These are phyloP conservation scores for Chrysoporthe deuterocubensis DNA, from an alignment of 2,329 filamentous ascomycete genomes.

Conservation along the genomic window DNA sequence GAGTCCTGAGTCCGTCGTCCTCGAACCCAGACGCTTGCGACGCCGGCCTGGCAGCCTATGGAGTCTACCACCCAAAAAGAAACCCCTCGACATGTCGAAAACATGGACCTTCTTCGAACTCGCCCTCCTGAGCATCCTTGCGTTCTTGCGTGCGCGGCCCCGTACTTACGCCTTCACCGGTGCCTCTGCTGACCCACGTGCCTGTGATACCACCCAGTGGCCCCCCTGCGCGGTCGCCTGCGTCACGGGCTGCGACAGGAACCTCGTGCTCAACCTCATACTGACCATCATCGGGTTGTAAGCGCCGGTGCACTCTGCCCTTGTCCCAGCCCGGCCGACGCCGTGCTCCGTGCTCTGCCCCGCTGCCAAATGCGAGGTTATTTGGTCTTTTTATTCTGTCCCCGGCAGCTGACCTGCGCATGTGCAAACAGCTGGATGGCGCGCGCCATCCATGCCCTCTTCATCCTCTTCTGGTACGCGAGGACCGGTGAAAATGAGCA, in stretches of 20 bases:
- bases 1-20: background rate
- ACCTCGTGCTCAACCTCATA: conserved; percentile 68
- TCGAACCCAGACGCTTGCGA: background rate
- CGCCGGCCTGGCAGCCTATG: background rate
- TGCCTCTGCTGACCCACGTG: background rate
- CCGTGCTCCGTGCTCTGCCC: background rate
- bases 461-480: conserved; percentile 12
- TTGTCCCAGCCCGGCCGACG: background rate
- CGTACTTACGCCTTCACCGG: too few species aligned
- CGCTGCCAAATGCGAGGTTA: background rate
- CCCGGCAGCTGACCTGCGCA: background rate
- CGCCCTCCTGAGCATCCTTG: background rate
- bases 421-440: background rate
- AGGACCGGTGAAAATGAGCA: background rate
- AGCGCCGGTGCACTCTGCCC: background rate
- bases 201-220: conserved; percentile 46
- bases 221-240: conserved; percentile 68
- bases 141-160: background rate
- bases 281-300: conserved; percentile 64
- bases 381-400: background rate
- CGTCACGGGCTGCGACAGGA: conserved; percentile 66
- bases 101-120: background rate
- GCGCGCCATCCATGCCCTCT: conserved; percentile 10
- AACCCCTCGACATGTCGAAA: background rate
- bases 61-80: background rate